Conservation (phyloP, 495 filamentous ascomycete species). For the Penicillium cosmopolitanum region DNA sequence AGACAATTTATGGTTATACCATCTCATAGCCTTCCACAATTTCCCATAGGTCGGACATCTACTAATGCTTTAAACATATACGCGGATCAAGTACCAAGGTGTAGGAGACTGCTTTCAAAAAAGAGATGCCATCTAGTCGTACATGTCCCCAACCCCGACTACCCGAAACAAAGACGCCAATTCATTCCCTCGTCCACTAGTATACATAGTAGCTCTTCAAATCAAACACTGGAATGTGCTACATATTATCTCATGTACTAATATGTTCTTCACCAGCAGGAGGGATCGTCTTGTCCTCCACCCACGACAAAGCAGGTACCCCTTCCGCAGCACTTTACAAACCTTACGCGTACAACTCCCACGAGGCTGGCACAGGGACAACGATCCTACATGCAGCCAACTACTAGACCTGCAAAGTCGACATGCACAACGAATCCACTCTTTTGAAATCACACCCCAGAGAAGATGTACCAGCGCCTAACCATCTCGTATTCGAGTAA, state of each 20-base stretch:
- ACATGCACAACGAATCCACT: not conserved
- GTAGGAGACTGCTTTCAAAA: too few species aligned
- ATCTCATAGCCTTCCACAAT: conserved; percentile 14
- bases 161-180: too few species aligned
- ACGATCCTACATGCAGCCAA: not conserved
- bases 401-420: not conserved
- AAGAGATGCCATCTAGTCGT: too few species aligned
- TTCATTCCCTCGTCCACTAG: too few species aligned
- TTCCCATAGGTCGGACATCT: conserved; percentile 22
- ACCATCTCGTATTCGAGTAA: conserved; percentile 9
- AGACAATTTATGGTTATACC: conserved; percentile 22
- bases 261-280: conserved; percentile 2
- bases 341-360: conserved; percentile 3
- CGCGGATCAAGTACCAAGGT: too few species aligned
- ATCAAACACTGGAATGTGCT: too few species aligned
- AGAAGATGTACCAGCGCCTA: conserved; percentile 6
- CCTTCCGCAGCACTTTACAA: conserved; percentile 5
- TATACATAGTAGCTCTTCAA: not conserved
- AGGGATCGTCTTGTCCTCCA: not conserved
- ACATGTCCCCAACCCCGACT: too few species aligned
- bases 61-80: not conserved
- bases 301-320: conserved; percentile 24
- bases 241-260: conserved; percentile 19
- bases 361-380: conserved; percentile 9
- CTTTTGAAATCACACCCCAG: not conserved